Evolutionary conservation across 1,284 basidiomycete genomes (phyloP), one percentile per base, ranked within the genome.

Genomic region (Trichosporon faecale): DNA sequence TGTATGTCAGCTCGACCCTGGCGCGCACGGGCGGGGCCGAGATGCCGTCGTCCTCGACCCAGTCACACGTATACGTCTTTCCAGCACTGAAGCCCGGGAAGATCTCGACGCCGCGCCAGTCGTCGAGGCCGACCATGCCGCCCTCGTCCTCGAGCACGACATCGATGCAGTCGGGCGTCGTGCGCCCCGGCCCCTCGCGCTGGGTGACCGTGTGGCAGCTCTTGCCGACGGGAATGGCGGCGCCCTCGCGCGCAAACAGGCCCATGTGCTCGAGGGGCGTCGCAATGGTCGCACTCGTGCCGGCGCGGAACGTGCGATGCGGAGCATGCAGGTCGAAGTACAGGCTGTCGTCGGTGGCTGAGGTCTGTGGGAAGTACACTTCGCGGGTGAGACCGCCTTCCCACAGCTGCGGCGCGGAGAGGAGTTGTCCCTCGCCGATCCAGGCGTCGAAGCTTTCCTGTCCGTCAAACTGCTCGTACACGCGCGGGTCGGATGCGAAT

Each of bases 31-130:
- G 82, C 3, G 79, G 66, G 14, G 76, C 75, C 4, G 82, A 82
- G 60, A 84, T 84, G 27, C 84, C 84, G 71, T 85, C 84, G 69
- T 85, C 84, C 67, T 85, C 84, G 29, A 78, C 81, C 84, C 84
- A 85, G 3, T 69, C 69, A 49, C 81, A 82, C 1, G 35, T n/a
- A 44, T 67, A 77, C 29, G 29, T 66, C 21, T 21, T 69, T 12
- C 70, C 66, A 16, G 69, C 66, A 14, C 23, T n/a, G 23, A 75
- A 73, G 16, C 78, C 76, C 14, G 84, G 84, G 78, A 82, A 85
- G 65, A 85, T 77, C 70, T 81, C 77, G 31, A 85, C 75, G 18
- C 83, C 84, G 68, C 84, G 74, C 79, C 78, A 85, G 70, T 85
- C 83, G 69, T 85, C 84, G 25, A 84, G 72, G 0, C 77, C 81